phyloP scores from a whole-genome alignment of 108 stramenopile species.

The Cylindrotheca fusiformis region DNA sequence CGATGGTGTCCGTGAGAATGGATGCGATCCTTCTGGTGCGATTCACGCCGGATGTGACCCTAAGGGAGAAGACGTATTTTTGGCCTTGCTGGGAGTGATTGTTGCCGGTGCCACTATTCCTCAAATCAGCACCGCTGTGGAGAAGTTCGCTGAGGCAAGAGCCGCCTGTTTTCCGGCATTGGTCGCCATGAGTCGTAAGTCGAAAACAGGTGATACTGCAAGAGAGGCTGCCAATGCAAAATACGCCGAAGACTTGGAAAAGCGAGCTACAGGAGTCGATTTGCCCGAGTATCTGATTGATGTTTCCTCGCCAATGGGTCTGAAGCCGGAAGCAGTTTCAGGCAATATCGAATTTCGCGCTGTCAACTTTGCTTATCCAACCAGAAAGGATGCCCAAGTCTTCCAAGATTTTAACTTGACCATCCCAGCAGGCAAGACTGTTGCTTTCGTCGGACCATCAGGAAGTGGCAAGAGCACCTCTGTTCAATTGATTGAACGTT shows the following conservation, averaged over 20 bases:
- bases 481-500: constrained; percentile 63
- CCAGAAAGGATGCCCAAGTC: constrained; percentile 31
- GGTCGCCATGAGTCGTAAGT: constrained; percentile 28
- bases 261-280: not conserved
- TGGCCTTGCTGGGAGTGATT: constrained; percentile 36
- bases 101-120: constrained; percentile 30
- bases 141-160: constrained; percentile 29
- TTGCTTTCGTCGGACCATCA: constrained; percentile 65
- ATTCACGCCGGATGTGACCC: constrained; percentile 30
- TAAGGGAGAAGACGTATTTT: constrained; percentile 33
- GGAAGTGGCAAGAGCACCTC: constrained; percentile 57
- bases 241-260: constrained; percentile 8
- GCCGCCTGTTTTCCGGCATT: constrained; percentile 38
- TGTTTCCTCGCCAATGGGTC: constrained; percentile 37
- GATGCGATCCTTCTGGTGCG: constrained; percentile 45
- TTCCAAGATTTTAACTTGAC: constrained; percentile 44
- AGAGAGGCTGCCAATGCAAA: constrained; percentile 28
- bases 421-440: constrained; percentile 50
- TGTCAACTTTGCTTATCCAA: constrained; percentile 58
- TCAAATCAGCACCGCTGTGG: constrained; percentile 29
- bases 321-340: constrained; percentile 25
- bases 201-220: constrained; percentile 6
- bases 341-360: constrained; percentile 48
- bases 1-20: constrained; percentile 21
- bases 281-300: constrained; percentile 44